Conservation (phyloP, 2,329 filamentous ascomycete species). For the Pseudogymnoascus sp. region DNA sequence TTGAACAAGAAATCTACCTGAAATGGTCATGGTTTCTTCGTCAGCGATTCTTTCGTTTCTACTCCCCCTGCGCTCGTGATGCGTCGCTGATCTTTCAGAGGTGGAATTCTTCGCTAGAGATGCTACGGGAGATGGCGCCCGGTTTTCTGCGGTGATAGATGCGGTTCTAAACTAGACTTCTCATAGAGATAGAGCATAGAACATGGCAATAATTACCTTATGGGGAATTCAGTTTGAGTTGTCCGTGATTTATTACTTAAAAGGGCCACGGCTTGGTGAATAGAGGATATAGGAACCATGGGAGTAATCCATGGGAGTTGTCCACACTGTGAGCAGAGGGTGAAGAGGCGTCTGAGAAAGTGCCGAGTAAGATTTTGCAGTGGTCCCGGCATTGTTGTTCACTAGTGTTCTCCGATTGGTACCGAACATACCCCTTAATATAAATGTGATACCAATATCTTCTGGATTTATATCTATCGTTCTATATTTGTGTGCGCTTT, state of each 20-base stretch:
- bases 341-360: background rate
- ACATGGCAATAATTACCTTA: background rate
- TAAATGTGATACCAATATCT: background rate
- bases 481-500: background rate
- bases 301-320: background rate
- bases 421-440: background rate
- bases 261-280: background rate
- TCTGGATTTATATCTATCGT: background rate
- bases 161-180: background rate
- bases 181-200: background rate
- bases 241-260: background rate
- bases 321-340: background rate
- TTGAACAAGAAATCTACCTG: slow-evolving; percentile 5
- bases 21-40: background rate
- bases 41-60: background rate
- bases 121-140: background rate
- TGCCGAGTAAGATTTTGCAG: background rate
- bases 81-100: background rate
- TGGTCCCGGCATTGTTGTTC: background rate
- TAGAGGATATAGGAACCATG: background rate
- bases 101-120: background rate
- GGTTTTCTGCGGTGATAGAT: background rate
- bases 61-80: background rate
- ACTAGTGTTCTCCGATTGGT: background rate
- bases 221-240: background rate